These are phyloP conservation scores for Lachnellula willkommii DNA, from an alignment of 2,329 filamentous ascomycete species.

Conservation along the genomic window DNA sequence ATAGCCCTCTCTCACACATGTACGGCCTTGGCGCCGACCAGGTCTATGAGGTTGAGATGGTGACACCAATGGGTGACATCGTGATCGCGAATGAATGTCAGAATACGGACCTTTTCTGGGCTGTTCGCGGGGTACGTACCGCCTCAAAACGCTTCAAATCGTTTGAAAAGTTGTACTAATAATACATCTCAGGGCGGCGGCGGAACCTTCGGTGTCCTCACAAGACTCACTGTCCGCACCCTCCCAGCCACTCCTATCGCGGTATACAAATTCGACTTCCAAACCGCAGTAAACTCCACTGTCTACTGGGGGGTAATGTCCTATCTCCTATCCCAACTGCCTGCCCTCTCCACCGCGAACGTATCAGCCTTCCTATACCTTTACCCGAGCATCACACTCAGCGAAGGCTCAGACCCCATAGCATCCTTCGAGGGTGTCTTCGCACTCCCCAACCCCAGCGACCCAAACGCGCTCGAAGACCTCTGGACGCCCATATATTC, in stretches of 20 bases:
- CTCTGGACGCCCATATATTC: constrained; percentile 16
- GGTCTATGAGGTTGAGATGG: constrained; percentile 6
- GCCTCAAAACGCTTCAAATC: background rate
- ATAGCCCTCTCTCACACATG: constrained; percentile 6
- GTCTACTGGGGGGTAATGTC: constrained; percentile 43
- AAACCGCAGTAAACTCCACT: constrained; percentile 28
- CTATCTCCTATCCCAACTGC: constrained; percentile 42
- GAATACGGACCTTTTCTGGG: constrained; percentile 13
- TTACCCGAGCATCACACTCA: constrained; percentile 33
- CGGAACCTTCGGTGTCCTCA: constrained; percentile 56
- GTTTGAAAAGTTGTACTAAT: background rate
- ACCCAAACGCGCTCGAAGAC: constrained; percentile 28
- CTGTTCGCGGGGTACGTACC: constrained; percentile 10
- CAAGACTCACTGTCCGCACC: constrained; percentile 49
- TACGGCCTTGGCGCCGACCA: constrained; percentile 14
- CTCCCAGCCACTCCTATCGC: constrained; percentile 38
- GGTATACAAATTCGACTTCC: constrained; percentile 29
- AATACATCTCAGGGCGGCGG: constrained; percentile 40
- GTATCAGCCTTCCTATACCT: constrained; percentile 45
- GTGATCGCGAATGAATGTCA: constrained; percentile 6
- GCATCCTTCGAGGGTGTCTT: constrained; percentile 29
- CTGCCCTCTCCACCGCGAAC: constrained; percentile 43
- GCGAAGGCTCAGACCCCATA: constrained; percentile 17
- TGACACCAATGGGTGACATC: constrained; percentile 7
- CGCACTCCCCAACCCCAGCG: constrained; percentile 29